Percentiles rank a stretch among this genome's conserved stretches.
phyloP scores from a whole-genome alignment of 306 rosid genomes.

The Sicyos edulis region DNA sequence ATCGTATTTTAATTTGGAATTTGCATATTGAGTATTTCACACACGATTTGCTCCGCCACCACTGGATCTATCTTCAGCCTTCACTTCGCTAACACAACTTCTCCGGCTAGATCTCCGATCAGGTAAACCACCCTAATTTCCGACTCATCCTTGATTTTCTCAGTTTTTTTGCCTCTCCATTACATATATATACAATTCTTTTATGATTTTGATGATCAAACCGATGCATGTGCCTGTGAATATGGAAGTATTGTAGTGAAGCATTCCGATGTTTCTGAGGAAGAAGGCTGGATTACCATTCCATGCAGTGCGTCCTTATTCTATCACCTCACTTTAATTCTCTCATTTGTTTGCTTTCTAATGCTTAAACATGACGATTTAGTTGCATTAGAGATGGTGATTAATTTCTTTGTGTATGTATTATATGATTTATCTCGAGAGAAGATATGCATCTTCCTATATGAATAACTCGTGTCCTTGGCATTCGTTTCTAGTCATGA shows the following conservation, averaged over 20 bases:
- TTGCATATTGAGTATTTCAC: too few relatives aligned
- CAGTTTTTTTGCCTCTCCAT: constrained; percentile 33
- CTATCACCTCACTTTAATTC: background rate
- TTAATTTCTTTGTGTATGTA: background rate
- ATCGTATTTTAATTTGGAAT: too few relatives aligned
- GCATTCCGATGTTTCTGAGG: constrained; percentile 67
- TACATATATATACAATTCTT: too few relatives aligned
- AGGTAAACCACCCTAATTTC: constrained; percentile 4
- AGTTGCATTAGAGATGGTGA: background rate
- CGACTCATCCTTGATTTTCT: background rate
- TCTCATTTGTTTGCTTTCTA: too few relatives aligned
- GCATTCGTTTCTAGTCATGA: background rate
- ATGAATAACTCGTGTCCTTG: too few relatives aligned
- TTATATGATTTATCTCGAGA: constrained; percentile 5
- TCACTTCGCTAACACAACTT: background rate
- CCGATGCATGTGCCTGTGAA: constrained; percentile 35
- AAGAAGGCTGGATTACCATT: constrained; percentile 82
- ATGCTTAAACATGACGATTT: background rate
- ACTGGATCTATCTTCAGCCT: background rate
- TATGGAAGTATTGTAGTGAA: constrained; percentile 38
- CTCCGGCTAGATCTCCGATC: constrained; percentile 20
- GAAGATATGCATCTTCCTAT: background rate
- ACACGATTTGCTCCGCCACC: constrained; percentile 18
- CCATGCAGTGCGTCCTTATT: constrained; percentile 58
- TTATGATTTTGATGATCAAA: constrained; percentile 39